These are phyloP conservation scores for Dendrothele bispora DNA, from an alignment of 768 basidiomycete genomes.

Conservation along the genomic window DNA sequence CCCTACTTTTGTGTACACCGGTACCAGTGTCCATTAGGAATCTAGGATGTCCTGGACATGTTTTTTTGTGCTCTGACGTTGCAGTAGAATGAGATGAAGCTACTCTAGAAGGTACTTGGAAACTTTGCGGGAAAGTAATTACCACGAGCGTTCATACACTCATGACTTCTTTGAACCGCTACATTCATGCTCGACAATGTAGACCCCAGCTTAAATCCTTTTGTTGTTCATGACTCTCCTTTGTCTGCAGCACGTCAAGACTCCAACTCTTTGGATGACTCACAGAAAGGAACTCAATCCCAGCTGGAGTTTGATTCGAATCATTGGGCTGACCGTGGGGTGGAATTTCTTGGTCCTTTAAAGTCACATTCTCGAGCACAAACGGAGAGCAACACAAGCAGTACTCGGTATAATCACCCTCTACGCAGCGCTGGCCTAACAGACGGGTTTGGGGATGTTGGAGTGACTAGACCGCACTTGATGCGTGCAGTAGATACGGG, in stretches of 20 bases:
- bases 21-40: no score
- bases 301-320: background rate
- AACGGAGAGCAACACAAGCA: background rate
- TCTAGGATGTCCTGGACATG: no score
- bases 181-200: slow-evolving; percentile 6
- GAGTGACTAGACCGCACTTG: slow-evolving; percentile 40
- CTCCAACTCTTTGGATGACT: no score
- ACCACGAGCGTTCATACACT: no score
- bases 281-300: no score
- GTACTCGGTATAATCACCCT: slow-evolving; percentile 11
- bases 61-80: no score
- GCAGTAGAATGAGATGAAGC: no score
- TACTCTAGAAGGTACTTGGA: no score
- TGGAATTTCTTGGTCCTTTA: background rate
- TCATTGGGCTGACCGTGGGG: background rate
- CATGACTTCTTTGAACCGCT: no score
- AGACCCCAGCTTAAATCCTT: slow-evolving; percentile 7
- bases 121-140: no score
- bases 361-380: background rate
- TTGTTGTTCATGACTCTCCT: slow-evolving; percentile 2
- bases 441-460: slow-evolving; percentile 19
- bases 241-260: background rate
- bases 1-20: no score
- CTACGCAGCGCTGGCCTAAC: slow-evolving; percentile 12
- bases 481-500: slow-evolving; percentile 35